phyloP scores from a whole-genome alignment of 768 basidiomycete genomes.

The Asterophora lycoperdoides region DNA sequence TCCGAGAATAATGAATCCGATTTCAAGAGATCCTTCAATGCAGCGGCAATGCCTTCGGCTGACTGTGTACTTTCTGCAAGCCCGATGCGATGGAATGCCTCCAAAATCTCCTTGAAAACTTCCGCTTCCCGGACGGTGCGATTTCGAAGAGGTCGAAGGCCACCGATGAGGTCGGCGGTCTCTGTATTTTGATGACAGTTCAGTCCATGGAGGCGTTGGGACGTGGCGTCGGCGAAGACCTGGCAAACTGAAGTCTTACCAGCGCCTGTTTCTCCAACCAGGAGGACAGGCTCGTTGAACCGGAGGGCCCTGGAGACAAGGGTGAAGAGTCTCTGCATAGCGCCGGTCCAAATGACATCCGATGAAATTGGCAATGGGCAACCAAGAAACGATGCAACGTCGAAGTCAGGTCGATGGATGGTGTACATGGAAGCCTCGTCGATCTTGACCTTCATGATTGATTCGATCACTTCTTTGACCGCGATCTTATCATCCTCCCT shows the following conservation, averaged over 20 bases:
- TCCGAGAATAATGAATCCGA: slow-evolving; percentile 25
- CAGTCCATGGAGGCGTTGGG: slow-evolving; percentile 61
- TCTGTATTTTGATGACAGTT: slow-evolving; percentile 99
- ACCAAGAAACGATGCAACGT: slow-evolving; percentile 48
- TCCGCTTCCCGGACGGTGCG: slow-evolving; percentile 53
- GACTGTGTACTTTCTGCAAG: slow-evolving; percentile 23
- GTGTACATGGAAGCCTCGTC: slow-evolving; percentile 70
- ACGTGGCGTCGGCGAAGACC: slow-evolving; percentile 66
- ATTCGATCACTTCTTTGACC: slow-evolving; percentile 92
- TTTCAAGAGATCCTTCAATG: slow-evolving; percentile 27
- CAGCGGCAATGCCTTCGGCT: slow-evolving; percentile 23
- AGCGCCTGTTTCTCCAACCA: slow-evolving; percentile 96
- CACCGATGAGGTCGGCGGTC: slow-evolving; percentile 94
- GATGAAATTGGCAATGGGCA: slow-evolving; percentile 46
- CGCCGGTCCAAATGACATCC: slow-evolving; percentile 84
- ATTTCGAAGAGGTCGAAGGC: slow-evolving; percentile 84
- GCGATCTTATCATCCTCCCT: slow-evolving; percentile 79
- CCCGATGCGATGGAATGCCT: slow-evolving; percentile 40
- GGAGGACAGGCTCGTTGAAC: slow-evolving; percentile 89
- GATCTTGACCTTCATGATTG: slow-evolving; percentile 81
- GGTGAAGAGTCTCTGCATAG: slow-evolving; percentile 87
- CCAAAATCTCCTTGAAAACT: slow-evolving; percentile 37
- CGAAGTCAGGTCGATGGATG: slow-evolving; percentile 37
- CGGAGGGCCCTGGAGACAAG: slow-evolving; percentile 81
- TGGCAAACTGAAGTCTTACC: slow-evolving; percentile 98